Evolutionary conservation across 2,329 filamentous ascomycete genomes (phyloP), one percentile per base, ranked within the genome.

Genomic region (Nemania sp.): DNA sequence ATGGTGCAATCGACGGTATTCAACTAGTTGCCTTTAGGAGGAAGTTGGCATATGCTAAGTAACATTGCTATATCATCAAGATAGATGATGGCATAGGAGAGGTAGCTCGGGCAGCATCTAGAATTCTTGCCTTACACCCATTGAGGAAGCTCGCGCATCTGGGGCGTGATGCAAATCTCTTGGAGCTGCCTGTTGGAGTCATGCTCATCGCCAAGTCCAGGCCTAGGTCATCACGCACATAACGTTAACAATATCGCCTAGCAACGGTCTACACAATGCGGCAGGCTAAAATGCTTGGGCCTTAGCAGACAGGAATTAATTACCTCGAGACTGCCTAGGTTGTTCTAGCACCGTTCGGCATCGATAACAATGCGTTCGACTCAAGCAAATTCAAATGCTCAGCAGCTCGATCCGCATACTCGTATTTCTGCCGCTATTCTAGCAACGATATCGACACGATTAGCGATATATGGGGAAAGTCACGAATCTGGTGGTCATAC

Each of bases 11-110:
- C n/a, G 22, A 55, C 5, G 2, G n/a, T 29, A 13, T 56, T 63
- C 60, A 47, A 26, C 52, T 45, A 56, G 24, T 38, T 62, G 43
- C 60, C 70, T 69, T n/a, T 38, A 63, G 56, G 56, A 67, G 70
- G 72, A 66, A 74, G 69, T 68, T 72, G 59, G 55, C 61, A 45
- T 32, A 53, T 53, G 27, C 53, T 61, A 54, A 45, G 67, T 67
- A 66, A 26, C 70, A 69, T 51, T 67, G 60, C 68, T 20, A 74
- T 49, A 55, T 20, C 41, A 18, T 38, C 51, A 49, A 38, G 51
- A 20, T 26, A n/a, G 20, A 47, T 27, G 49, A 53, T 29, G 32
- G n/a, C 41, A 59, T 55, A 58, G 13, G 7, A 47, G 35, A 53
- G 13, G 38, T 49, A 53, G 47, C 29, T 62, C 29, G 26, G 29